Percentiles rank a stretch among this genome's conserved stretches.
These are phyloP conservation scores for Nelumbo lutea DNA, from an alignment of 164 flowering plant species.

Conservation along the genomic window DNA sequence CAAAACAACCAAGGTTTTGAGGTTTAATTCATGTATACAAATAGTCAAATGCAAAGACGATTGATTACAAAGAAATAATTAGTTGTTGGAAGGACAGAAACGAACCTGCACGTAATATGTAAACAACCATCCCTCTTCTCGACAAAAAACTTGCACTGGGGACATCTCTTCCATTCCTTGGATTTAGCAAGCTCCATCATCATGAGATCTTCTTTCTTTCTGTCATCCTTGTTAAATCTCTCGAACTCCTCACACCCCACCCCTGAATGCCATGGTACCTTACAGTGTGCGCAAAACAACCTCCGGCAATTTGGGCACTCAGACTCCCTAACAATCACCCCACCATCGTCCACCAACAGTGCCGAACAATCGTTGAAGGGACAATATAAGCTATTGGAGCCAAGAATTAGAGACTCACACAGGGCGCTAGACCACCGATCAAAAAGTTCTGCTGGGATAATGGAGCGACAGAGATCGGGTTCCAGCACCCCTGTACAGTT, in stretches of 20 bases:
- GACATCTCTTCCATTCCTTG: conserved; percentile 33
- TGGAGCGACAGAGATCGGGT: conserved; percentile 14
- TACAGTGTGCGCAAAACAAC: conserved; percentile 30
- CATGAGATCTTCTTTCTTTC: conserved; percentile 24
- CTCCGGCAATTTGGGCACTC: conserved; percentile 30
- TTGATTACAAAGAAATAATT: too few relatives aligned
- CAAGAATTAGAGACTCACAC: conserved; percentile 19
- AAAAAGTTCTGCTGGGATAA: conserved; percentile 23
- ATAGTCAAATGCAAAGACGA: too few relatives aligned
- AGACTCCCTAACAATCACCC: conserved; percentile 1
- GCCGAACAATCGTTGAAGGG: conserved; percentile 26
- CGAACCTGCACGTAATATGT: conserved; percentile 11
- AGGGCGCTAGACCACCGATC: conserved; percentile 28
- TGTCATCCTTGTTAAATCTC: conserved; percentile 23
- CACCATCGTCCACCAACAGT: conserved; percentile 22
- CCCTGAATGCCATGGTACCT: conserved; percentile 28
- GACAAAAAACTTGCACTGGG: conserved; percentile 23
- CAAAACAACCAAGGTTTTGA: too few relatives aligned
- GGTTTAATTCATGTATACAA: too few relatives aligned
- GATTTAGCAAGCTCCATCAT: conserved; percentile 24
- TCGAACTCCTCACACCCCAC: conserved; percentile 10
- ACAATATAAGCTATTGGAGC: conserved; percentile 19
- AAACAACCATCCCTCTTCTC: conserved; percentile 25
- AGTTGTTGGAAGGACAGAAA: too few relatives aligned
- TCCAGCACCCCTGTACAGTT: conserved; percentile 19